Base-by-base conservation (phyloP, 495 filamentous ascomycete species). In the Aspergillus funiculosus region DNA sequence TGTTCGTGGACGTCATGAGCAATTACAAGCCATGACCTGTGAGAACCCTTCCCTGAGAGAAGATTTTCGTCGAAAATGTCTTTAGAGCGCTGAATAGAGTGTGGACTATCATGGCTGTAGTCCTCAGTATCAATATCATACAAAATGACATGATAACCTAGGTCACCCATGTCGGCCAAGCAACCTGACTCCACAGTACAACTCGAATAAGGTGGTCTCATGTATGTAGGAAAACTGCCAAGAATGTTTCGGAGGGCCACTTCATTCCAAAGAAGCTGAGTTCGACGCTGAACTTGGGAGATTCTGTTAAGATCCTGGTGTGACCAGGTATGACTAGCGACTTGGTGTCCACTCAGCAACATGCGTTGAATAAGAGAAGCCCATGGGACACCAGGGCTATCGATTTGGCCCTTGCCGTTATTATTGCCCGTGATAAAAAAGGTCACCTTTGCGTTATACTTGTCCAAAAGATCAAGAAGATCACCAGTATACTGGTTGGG, bases 281-380 rank as follows among this genome's bases (percentile, higher is more conserved):
- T 73, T 4, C 69, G 68, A 48, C 83, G 79, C 45, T 83, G 58
- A 21, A 56, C 56, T 39, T 76, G 48, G 39, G 76, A 68, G 59
- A 80, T 58, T 57, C 76, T 73, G 62, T 75, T 73, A 52, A 88
- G 64, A 71, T 88, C 75, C 66, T 81, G 68, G 53, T 94, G 88
- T 28, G 83, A 86, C 87, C 86, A 94, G 1, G 85, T 92, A 53
- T 94, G 88, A 53, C 80, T 85, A 21, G 82, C 87, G 42, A 94
- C 70, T 59, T 92, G 88, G 57, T 94, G 88, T n/a, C 87, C 86
- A 39, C 71, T 73, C 31, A 63, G 63, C 48, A 71, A 61, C 82
- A 82, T 87, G 49, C 85, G 81, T 67, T 78, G 59, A 31, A 92
- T 83, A 27, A 87, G 67, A 6, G 68, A 56, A 14, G 71, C 70